phyloP scores from a whole-genome alignment of 1,284 basidiomycete species.

The Thelephora terrestris region DNA sequence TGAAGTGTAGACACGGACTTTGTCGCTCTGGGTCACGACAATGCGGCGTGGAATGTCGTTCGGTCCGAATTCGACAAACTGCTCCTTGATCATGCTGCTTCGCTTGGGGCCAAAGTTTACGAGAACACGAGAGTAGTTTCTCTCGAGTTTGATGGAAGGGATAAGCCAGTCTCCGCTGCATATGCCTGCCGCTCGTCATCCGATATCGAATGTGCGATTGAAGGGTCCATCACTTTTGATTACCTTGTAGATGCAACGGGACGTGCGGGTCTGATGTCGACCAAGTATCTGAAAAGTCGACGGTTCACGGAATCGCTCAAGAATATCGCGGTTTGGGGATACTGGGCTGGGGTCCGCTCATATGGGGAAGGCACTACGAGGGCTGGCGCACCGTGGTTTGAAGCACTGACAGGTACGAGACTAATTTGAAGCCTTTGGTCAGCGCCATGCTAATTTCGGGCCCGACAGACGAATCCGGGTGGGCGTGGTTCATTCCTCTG shows the following conservation, averaged over 20 bases:
- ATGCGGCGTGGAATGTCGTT: slow-evolving; percentile 31
- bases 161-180: slow-evolving; percentile 11
- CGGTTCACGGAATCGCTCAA: slow-evolving; percentile 57
- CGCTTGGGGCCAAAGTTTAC: slow-evolving; percentile 25
- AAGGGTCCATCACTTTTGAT: slow-evolving; percentile 51
- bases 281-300: slow-evolving; percentile 54
- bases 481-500: slow-evolving; percentile 72
- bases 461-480: slow-evolving; percentile 59
- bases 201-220: slow-evolving; percentile 64
- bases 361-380: slow-evolving; percentile 47
- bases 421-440: neutral
- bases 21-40: slow-evolving; percentile 26
- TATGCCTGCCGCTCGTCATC: slow-evolving; percentile 47
- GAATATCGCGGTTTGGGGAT: slow-evolving; percentile 71
- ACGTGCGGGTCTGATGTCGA: slow-evolving; percentile 55
- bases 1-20: slow-evolving; percentile 28
- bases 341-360: slow-evolving; percentile 46
- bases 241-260: slow-evolving; percentile 65
- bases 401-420: slow-evolving; percentile 51
- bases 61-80: slow-evolving; percentile 32
- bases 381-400: slow-evolving; percentile 51
- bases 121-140: slow-evolving; percentile 26
- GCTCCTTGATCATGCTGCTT: slow-evolving; percentile 27
- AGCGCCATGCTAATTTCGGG: neutral
- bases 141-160: slow-evolving; percentile 18